Evolutionary conservation across 192 early-diverging fungal species (phyloP).

Genomic region (Hyaloraphidium curvatum): DNA sequence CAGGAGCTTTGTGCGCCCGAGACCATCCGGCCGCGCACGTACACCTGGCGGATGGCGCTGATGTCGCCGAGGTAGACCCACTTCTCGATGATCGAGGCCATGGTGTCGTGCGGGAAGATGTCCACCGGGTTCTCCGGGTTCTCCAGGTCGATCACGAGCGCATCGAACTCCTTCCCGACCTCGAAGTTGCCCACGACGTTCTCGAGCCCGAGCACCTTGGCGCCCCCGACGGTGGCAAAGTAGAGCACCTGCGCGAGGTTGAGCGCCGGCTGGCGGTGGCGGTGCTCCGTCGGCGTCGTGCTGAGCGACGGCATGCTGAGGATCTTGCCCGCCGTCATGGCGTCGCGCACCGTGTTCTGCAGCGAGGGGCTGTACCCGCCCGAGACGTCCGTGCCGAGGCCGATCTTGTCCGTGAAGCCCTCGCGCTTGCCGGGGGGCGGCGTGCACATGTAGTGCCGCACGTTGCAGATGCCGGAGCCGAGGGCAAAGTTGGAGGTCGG

Average conservation of each 20-base stretch:
- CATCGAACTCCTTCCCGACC: conserved; percentile 81
- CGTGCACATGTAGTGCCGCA: too few species aligned
- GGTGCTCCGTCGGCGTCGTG: conserved; percentile 6
- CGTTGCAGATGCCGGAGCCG: conserved; percentile 57
- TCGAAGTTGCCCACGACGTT: conserved; percentile 63
- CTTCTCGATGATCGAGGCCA: conserved; percentile 49
- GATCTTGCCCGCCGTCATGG: conserved; percentile 55
- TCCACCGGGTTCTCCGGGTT: conserved; percentile 25
- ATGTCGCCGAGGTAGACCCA: conserved; percentile 85
- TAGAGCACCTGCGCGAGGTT: conserved; percentile 54
- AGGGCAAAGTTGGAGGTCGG: conserved; percentile 81
- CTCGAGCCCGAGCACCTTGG: conserved; percentile 52
- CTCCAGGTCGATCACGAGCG: conserved; percentile 44
- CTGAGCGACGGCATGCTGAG: conserved; percentile 16
- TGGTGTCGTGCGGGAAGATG: conserved; percentile 37
- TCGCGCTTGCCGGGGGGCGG: too few species aligned
- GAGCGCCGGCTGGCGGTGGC: conserved; percentile 19
- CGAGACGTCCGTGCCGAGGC: conserved; percentile 82
- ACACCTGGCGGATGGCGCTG: too few species aligned
- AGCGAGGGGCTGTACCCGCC: conserved; percentile 76
- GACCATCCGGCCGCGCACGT: too few species aligned
- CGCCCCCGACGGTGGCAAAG: conserved; percentile 81
- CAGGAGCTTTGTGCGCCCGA: too few species aligned
- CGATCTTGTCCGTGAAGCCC: conserved; percentile 55
- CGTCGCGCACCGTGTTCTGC: conserved; percentile 67